Evolutionary conservation across 129 eudicot species (phyloP).

Genomic region (Cynara cardunculus): DNA sequence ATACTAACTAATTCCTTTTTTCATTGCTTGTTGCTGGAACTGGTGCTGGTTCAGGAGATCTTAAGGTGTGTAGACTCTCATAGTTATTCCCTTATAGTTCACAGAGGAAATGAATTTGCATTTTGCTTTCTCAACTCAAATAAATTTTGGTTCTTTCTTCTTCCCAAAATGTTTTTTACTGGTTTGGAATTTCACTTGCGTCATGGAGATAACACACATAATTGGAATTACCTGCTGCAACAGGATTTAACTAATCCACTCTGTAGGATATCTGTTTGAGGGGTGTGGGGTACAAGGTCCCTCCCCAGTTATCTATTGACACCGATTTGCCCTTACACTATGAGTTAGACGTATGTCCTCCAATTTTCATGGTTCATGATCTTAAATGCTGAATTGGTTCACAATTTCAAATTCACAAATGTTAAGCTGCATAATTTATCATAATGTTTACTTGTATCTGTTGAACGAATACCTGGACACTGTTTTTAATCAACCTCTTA

Average conservation of each 20-base stretch:
- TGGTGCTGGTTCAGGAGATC: slow-evolving; percentile 56
- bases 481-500: not conserved
- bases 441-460: not conserved
- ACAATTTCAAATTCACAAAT: not conserved
- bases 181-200: not conserved
- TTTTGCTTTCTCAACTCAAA: not conserved
- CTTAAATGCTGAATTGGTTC: not conserved
- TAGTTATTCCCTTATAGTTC: not conserved
- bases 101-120: not conserved
- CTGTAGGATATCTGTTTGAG: too few relatives aligned
- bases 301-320: not conserved
- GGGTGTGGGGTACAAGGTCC: not conserved
- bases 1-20: slow-evolving; percentile 27
- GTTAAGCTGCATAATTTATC: not conserved
- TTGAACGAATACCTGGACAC: not conserved
- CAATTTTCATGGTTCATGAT: not conserved
- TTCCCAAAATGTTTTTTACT: not conserved
- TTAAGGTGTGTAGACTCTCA: slow-evolving; percentile 50
- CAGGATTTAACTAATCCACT: too few relatives aligned
- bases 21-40: slow-evolving; percentile 21
- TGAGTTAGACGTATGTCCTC: not conserved
- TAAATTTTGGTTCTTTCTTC: not conserved
- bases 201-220: not conserved
- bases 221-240: not conserved
- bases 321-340: not conserved